These are phyloP conservation scores for Alternaria solani DNA, from an alignment of 2,329 filamentous ascomycete genomes.

Conservation along the genomic window DNA sequence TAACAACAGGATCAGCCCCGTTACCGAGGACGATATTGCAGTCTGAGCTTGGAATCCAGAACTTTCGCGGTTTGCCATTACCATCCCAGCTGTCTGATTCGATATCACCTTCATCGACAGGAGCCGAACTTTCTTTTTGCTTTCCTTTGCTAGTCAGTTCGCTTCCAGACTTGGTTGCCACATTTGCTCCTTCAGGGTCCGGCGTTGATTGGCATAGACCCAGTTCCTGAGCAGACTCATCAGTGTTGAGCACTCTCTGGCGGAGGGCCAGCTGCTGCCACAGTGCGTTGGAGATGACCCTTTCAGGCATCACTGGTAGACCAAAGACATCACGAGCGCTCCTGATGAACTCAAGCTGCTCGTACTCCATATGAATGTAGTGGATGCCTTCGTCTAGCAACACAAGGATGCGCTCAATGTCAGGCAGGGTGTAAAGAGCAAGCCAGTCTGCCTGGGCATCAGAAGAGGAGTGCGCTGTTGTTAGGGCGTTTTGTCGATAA, in stretches of 20 bases:
- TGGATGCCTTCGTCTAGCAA: conserved; percentile 67
- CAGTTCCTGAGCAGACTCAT: conserved; percentile 61
- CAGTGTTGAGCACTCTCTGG: conserved; percentile 63
- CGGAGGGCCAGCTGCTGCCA: conserved; percentile 67
- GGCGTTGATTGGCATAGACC: conserved; percentile 58
- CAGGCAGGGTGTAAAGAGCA: conserved; percentile 61
- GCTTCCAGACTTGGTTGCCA: conserved; percentile 31
- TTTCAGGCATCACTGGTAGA: conserved; percentile 63
- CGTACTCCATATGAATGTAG: conserved; percentile 67
- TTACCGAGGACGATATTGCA: conserved; percentile 66
- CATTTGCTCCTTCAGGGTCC: conserved; percentile 37
- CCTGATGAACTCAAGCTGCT: conserved; percentile 65
- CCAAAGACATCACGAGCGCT: conserved; percentile 62
- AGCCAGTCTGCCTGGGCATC: conserved; percentile 60
- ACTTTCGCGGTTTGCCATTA: conserved; percentile 63
- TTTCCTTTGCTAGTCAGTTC: conserved; percentile 55
- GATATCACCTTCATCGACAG: conserved; percentile 43
- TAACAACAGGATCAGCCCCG: conserved; percentile 61
- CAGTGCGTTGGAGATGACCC: conserved; percentile 63
- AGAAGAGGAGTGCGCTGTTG: conserved; percentile 47
- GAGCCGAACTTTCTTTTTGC: conserved; percentile 40
- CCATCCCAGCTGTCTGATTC: conserved; percentile 63
- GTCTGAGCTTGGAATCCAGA: conserved; percentile 65
- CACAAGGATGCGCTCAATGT: conserved; percentile 64
- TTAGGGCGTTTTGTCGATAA: conserved; percentile 57